A percentile compares a stretch with the other conserved stretches of the same genome.
These are phyloP conservation scores for Hypoxylon sp. DNA, from an alignment of 2,329 filamentous ascomycete species.

Conservation along the genomic window DNA sequence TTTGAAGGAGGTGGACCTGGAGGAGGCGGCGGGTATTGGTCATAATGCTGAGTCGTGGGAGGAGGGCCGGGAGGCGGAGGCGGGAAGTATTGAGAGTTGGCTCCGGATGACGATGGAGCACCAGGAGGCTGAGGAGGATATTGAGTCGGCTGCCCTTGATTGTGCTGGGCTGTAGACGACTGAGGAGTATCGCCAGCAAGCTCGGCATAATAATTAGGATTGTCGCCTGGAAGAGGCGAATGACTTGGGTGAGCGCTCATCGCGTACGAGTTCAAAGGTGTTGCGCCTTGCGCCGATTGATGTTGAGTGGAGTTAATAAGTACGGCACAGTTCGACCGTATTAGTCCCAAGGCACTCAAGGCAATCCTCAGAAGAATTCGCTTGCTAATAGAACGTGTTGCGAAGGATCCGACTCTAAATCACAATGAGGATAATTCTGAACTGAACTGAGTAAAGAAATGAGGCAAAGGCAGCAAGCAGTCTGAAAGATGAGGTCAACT, in stretches of 20 bases:
- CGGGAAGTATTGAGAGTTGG: constrained; percentile 33
- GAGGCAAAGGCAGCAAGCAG: background rate
- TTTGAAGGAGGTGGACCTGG: constrained; percentile 32
- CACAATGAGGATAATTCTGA: background rate
- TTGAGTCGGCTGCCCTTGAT: constrained; percentile 21
- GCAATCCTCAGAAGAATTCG: background rate
- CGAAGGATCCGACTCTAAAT: background rate
- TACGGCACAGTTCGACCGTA: background rate
- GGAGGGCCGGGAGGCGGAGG: constrained; percentile 42
- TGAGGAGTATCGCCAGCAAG: constrained; percentile 35
- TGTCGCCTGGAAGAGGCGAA: constrained; percentile 31
- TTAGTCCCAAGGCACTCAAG: background rate
- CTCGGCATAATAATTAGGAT: constrained; percentile 38
- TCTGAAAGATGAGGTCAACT: constrained; percentile 1
- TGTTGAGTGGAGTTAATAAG: background rate
- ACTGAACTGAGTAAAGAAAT: background rate
- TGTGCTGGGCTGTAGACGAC: constrained; percentile 12
- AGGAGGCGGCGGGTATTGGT: constrained; percentile 35
- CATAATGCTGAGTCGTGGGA: constrained; percentile 27
- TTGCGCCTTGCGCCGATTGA: constrained; percentile 2
- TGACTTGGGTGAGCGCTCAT: constrained; percentile 40
- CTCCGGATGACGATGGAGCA: constrained; percentile 16
- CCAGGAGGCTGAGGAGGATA: constrained; percentile 22
- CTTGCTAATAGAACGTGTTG: too few species aligned
- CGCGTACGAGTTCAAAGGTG: background rate